Evolutionary conservation across 345 rosid genomes (phyloP), one percentile per base, ranked within the genome.

Genomic region (Iberis pinnata): DNA sequence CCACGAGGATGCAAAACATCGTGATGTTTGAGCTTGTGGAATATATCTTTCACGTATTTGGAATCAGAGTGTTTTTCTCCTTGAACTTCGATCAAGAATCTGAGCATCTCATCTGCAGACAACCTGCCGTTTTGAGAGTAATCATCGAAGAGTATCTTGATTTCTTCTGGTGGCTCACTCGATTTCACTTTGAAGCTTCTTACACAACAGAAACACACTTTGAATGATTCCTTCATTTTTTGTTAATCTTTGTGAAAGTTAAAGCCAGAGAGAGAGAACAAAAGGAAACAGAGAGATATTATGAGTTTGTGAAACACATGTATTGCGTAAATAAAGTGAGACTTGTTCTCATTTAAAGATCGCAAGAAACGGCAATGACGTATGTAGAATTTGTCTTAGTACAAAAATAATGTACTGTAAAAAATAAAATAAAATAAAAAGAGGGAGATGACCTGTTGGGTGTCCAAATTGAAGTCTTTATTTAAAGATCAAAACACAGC

Each of bases 111-210:
- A 27, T 69, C 79, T 1, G 69, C 54, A 16, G 76, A 60, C 86
- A 92, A 77, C 46, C 53, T 2, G 4, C 70, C 80, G 58, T 80
- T 74, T 11, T 68, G 60, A 3, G 84, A 71, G 80, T 64, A 84
- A 3, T 31, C 43, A 9, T 31, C 20, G 63, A 92, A 92, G 6
- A 75, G 69, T 14, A 32, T 64, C 48, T 59, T 73, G 60, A 92
- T 80, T 50, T 88, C 97, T 14, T 64, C 60, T 6, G 98, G 95
- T 2, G 90, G 87, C 65, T 81, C 88, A 12, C 80, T 73, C 43
- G 75, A 80, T 15, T 70, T 76, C 70, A 80, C 73, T 73, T 70
- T 81, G 80, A 83, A 83, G 67, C 74, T 80, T 62, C 97, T 67
- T 53, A 72, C 76, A 79, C 85, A 92, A 69, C 67, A 61, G 46